A percentile compares a stretch with the other conserved stretches of the same genome.
Evolutionary conservation across 2,329 filamentous ascomycete genomes (phyloP).

Genomic region (Colletotrichum euphorbiae): DNA sequence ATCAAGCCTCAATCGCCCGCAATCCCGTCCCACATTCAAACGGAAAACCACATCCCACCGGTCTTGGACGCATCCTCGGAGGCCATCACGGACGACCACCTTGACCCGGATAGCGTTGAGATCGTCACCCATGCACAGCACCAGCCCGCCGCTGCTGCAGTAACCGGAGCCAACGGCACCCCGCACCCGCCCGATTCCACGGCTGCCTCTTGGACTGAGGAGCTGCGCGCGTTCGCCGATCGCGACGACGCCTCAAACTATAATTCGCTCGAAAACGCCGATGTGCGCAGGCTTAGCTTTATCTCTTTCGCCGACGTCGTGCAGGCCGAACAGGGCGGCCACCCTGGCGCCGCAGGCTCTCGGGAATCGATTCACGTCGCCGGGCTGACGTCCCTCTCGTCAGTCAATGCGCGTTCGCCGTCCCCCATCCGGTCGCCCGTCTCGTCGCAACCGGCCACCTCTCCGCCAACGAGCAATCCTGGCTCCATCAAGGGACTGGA

Average conservation of each 20-base stretch:
- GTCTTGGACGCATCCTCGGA: conserved; percentile 92
- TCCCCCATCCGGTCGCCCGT: conserved; percentile 85
- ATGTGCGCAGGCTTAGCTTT: conserved; percentile 88
- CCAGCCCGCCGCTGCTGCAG: conserved; percentile 78
- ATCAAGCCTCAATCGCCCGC: conserved; percentile 80
- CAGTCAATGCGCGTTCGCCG: conserved; percentile 73
- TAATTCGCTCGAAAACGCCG: conserved; percentile 79
- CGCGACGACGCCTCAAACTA: conserved; percentile 78
- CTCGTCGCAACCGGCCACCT: conserved; percentile 76
- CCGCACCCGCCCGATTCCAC: conserved; percentile 54
- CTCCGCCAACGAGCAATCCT: conserved; percentile 81
- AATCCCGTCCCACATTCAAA: conserved; percentile 94
- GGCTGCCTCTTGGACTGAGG: conserved; percentile 67
- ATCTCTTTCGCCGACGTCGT: conserved; percentile 98
- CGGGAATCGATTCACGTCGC: conserved; percentile 78
- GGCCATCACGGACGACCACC: conserved; percentile 86
- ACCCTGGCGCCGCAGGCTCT: conserved; percentile 60
- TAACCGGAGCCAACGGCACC: conserved; percentile 62
- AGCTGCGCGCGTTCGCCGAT: conserved; percentile 65
- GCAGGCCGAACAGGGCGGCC: conserved; percentile 80
- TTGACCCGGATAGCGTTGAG: conserved; percentile 90
- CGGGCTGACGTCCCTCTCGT: conserved; percentile 72
- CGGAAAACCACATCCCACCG: conserved; percentile 92
- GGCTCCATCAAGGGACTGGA: conserved; percentile 81
- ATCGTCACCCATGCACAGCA: conserved; percentile 90